Conservation (phyloP, 1,284 basidiomycete genomes). For the Microstroma glucosiphilum region DNA sequence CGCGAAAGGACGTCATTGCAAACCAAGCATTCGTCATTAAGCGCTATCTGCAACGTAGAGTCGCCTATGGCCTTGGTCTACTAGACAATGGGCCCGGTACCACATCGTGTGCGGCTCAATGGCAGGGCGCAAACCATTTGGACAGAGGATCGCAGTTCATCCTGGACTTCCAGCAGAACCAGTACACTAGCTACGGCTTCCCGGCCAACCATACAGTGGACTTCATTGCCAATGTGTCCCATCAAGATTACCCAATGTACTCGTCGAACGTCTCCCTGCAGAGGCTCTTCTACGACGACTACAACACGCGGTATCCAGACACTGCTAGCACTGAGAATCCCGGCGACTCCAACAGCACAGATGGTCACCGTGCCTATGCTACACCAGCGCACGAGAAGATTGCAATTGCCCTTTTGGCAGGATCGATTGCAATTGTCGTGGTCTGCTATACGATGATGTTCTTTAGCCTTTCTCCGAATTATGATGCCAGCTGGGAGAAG, state of each 20-base stretch:
- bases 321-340: slow-evolving; percentile 26
- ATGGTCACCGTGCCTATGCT: slow-evolving; percentile 15
- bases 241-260: slow-evolving; percentile 47
- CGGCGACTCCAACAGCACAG: slow-evolving; percentile 23
- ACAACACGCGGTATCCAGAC: slow-evolving; percentile 24
- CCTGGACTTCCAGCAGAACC: slow-evolving; percentile 15
- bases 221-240: slow-evolving; percentile 38
- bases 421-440: slow-evolving; percentile 19
- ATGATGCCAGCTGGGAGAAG: not conserved
- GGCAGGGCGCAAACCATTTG: slow-evolving; percentile 42
- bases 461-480: slow-evolving; percentile 17
- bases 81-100: slow-evolving; percentile 42
- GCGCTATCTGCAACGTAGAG: slow-evolving; percentile 27
- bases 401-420: slow-evolving; percentile 23
- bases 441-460: slow-evolving; percentile 23
- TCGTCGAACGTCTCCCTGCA: slow-evolving; percentile 32
- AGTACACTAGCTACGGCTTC: slow-evolving; percentile 16
- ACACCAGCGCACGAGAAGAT: slow-evolving; percentile 30
- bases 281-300: slow-evolving; percentile 31
- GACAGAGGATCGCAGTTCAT: slow-evolving; percentile 41
- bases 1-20: slow-evolving; percentile 31
- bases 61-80: slow-evolving; percentile 36
- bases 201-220: slow-evolving; percentile 31
- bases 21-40: slow-evolving; percentile 25
- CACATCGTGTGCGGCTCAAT: slow-evolving; percentile 38